Evolutionary conservation across 2,329 filamentous ascomycete genomes (phyloP).

Genomic region (Seiridium cupressi): DNA sequence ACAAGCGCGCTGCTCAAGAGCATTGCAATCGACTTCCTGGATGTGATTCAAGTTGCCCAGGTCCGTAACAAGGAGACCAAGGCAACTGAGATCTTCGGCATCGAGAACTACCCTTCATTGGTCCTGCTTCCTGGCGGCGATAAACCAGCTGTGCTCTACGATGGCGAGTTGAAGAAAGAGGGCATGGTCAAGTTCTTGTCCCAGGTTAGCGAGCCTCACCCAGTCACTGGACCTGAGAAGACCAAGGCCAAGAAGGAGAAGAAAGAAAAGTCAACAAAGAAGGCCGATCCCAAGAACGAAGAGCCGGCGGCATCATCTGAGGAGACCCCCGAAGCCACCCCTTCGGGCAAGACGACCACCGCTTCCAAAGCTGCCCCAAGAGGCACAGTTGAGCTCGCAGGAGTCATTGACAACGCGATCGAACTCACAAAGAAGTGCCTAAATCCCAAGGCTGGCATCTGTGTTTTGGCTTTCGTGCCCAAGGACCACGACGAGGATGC

Average conservation of each 20-base stretch:
- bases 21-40: slow-evolving; percentile 87
- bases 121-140: slow-evolving; percentile 73
- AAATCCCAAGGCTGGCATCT: slow-evolving; percentile 73
- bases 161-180: slow-evolving; percentile 83
- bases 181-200: slow-evolving; percentile 80
- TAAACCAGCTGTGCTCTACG: slow-evolving; percentile 68
- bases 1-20: slow-evolving; percentile 81
- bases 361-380: slow-evolving; percentile 42
- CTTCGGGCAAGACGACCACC: slow-evolving; percentile 28
- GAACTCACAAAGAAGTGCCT: slow-evolving; percentile 72
- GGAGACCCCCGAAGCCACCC: slow-evolving; percentile 25
- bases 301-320: slow-evolving; percentile 13
- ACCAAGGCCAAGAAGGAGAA: slow-evolving; percentile 31
- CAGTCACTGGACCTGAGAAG: slow-evolving; percentile 48
- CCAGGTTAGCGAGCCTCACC: slow-evolving; percentile 75
- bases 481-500: slow-evolving; percentile 46
- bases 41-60: slow-evolving; percentile 75
- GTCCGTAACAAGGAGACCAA: slow-evolving; percentile 77
- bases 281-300: slow-evolving; percentile 40
- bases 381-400: slow-evolving; percentile 60
- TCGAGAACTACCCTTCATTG: slow-evolving; percentile 77
- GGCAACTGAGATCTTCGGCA: slow-evolving; percentile 69
- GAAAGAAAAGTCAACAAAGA: slow-evolving; percentile 33
- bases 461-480: slow-evolving; percentile 74
- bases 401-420: slow-evolving; percentile 60